phyloP scores from a whole-genome alignment of 2,329 filamentous ascomycete genomes.

The Magnaporthiopsis rhizophila region DNA sequence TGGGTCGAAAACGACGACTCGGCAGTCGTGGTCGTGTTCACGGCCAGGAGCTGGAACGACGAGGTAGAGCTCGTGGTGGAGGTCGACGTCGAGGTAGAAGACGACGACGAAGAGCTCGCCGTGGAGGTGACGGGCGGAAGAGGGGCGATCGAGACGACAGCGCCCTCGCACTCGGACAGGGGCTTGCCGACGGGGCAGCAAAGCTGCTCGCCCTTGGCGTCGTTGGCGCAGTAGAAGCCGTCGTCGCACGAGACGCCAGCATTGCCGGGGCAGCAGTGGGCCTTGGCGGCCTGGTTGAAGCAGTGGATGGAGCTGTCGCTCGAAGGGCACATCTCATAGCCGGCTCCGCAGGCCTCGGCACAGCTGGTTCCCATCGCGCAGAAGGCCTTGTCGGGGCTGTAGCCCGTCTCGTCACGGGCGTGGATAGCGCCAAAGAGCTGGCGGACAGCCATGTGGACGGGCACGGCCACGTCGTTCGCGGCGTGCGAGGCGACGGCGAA shows the following conservation, averaged over 20 bases:
- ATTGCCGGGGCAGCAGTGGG: conserved; percentile 50
- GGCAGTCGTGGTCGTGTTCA: background rate
- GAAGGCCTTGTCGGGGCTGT: conserved; percentile 37
- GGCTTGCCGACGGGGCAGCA: conserved; percentile 53
- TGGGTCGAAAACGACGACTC: background rate
- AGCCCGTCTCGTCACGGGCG: conserved; percentile 31
- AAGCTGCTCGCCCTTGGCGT: conserved; percentile 45
- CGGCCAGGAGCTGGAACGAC: background rate
- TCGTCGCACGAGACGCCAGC: conserved; percentile 52
- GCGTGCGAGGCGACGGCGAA: conserved; percentile 27
- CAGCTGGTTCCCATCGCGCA: conserved; percentile 45
- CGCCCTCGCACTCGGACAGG: conserved; percentile 47
- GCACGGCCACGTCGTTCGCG: conserved; percentile 24
- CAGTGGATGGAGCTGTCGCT: conserved; percentile 46
- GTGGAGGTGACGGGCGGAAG: conserved; percentile 22
- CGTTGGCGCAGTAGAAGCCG: conserved; percentile 49
- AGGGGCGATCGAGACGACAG: conserved; percentile 38
- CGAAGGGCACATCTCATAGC: conserved; percentile 41
- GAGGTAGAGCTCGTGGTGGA: background rate
- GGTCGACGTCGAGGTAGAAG: too few species aligned
- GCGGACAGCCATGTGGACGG: conserved; percentile 27
- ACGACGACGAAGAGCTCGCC: conserved; percentile 15
- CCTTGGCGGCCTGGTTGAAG: conserved; percentile 41
- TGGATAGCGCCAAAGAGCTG: conserved; percentile 29
- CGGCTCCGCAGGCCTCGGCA: conserved; percentile 45